Evolutionary conservation across 441 rosid genomes (phyloP).

Genomic region (Jatropha multifida): DNA sequence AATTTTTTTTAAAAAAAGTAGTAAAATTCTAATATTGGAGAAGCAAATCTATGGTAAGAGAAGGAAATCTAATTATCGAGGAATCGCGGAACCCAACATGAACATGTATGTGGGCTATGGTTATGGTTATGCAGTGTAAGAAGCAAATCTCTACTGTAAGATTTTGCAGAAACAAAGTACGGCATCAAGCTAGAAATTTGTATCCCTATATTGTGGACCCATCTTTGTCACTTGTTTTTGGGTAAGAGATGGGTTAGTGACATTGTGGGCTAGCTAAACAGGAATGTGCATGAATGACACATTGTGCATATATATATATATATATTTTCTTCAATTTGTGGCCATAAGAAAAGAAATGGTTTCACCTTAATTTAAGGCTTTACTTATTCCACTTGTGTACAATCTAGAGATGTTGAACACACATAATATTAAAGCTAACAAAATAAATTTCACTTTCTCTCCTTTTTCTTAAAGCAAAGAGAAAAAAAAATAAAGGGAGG

Average conservation of each 20-base stretch:
- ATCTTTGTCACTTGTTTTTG: slow-evolving; percentile 13
- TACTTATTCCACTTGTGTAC: slow-evolving; percentile 19
- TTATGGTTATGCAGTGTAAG: background rate
- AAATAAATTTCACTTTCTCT: slow-evolving; percentile 29
- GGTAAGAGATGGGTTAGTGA: slow-evolving; percentile 10
- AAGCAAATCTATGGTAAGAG: background rate
- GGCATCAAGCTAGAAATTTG: background rate
- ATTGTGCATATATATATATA: background rate
- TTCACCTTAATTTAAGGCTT: slow-evolving; percentile 34
- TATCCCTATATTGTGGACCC: slow-evolving; percentile 6
- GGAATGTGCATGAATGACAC: no score
- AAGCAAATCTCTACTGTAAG: background rate
- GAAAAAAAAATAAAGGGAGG: slow-evolving; percentile 17
- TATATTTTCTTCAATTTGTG: slow-evolving; percentile 2
- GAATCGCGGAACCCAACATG: background rate
- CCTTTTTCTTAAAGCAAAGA: slow-evolving; percentile 34
- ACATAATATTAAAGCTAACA: slow-evolving; percentile 23
- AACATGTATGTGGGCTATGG: slow-evolving; percentile 3
- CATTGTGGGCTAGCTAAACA: background rate
- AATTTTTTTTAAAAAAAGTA: background rate
- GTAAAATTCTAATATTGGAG: background rate
- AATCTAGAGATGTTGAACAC: slow-evolving; percentile 25
- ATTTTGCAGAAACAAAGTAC: slow-evolving; percentile 7
- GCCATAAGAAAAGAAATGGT: slow-evolving; percentile 23
- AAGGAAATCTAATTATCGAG: background rate